Evolutionary conservation across 1,284 basidiomycete genomes (phyloP).

Genomic region (Fomitopsis betulina): DNA sequence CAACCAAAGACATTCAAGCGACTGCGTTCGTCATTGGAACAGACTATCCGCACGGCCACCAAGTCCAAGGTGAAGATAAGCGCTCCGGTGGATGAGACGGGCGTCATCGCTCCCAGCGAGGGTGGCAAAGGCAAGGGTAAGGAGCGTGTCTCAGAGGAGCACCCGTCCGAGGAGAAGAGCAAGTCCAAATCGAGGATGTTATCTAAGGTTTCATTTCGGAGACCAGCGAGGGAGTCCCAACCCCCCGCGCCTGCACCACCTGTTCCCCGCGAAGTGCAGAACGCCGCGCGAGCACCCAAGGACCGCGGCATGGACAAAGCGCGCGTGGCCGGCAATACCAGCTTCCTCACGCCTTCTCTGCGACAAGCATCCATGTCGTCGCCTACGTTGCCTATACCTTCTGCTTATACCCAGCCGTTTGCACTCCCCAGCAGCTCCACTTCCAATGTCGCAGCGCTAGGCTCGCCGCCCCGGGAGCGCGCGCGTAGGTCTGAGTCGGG

Average conservation of each 20-base stretch:
- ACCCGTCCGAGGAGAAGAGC: slow-evolving; percentile 31
- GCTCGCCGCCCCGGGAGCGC: slow-evolving; percentile 40
- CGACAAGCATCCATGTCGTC: slow-evolving; percentile 69
- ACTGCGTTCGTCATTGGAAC: slow-evolving; percentile 60
- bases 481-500: slow-evolving; percentile 37
- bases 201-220: slow-evolving; percentile 53
- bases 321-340: slow-evolving; percentile 48
- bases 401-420: slow-evolving; percentile 45
- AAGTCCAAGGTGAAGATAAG: slow-evolving; percentile 44
- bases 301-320: slow-evolving; percentile 29
- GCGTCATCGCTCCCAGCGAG: slow-evolving; percentile 34
- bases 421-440: slow-evolving; percentile 43
- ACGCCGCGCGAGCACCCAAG: slow-evolving; percentile 26
- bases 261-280: slow-evolving; percentile 23
- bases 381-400: slow-evolving; percentile 51
- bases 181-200: slow-evolving; percentile 39
- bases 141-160: slow-evolving; percentile 30
- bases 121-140: slow-evolving; percentile 33
- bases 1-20: slow-evolving; percentile 56
- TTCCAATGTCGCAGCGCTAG: slow-evolving; percentile 34
- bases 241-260: slow-evolving; percentile 38
- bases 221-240: slow-evolving; percentile 38
- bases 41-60: slow-evolving; percentile 58
- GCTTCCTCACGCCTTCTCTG: slow-evolving; percentile 59
- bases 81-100: slow-evolving; percentile 36